Evolutionary conservation across 495 filamentous ascomycete genomes (phyloP), one percentile per base, ranked within the genome.

Genomic region (Neurospora sp.): DNA sequence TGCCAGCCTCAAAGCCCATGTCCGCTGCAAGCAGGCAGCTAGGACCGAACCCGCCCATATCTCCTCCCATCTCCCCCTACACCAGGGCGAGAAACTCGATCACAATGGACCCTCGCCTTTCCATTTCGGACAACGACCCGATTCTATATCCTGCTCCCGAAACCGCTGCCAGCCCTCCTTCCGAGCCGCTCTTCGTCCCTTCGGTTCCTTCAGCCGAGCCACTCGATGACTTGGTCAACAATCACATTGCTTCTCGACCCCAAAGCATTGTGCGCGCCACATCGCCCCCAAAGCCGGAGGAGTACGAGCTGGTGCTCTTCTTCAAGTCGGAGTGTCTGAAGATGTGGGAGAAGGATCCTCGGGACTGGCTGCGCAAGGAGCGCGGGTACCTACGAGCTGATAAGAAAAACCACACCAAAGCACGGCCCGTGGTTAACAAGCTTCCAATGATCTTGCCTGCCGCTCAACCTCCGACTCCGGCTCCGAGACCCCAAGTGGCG

Each of bases 31-130:
- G 75, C 79, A 42, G 82, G 78, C 76, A 76, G 73, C 76, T 79
- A 77, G 77, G 85, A 82, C 76, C 83, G 82, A 80, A 88, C 39
- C 83, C 87, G 14, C 83, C 90, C 38, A 87, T 91, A 40, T 93
- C 92, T 48, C 92, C 92, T 76, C 92, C 92, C 9, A 87, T 92
- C 46, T 93, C 92, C 35, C 92, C 92, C 14, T 88, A 87, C 71
- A 84, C 84, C 35, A 87, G 87, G 71, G 31, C 77, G 3, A 74
- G 27, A 70, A 74, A 75, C 59, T 59, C 79, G 0, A 72, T 82
- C 69, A 76, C 85, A 75, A 85, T 85, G 74, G 86, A 88, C 46
- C 83, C 85, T 82, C 71, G 69, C 2, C 79, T 76, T 23, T 75
- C 75, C 71, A 77, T 83, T 69, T 77, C 74, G 70, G 78, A 77